Base-by-base conservation (phyloP, 225 moss, liverwort and hornwort genomes). In the Bryum argenteum region DNA sequence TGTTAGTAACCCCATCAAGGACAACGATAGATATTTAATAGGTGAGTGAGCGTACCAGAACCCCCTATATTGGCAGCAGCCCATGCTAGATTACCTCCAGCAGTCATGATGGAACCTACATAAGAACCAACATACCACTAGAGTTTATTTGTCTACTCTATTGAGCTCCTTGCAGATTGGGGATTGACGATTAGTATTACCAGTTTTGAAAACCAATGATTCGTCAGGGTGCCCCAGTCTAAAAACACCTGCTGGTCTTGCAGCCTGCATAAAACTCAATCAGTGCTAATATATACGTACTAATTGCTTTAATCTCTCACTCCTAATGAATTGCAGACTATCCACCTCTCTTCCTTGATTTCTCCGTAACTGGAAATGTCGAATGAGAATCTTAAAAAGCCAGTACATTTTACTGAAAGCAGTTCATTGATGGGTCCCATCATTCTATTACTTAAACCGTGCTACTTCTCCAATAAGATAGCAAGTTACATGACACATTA, bases 51-150 rank as follows among this genome's bases (percentile, higher is more conserved):
- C 63, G 76, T 78, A 88, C 90, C 85, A 74, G 78, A 50, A 50
- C 70, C 77, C 52, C 88, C 82, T 55, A 91, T 72, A 75, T 83
- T 96, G 66, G 89, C 80, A 60, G 87, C 90, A 67, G 93, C 87
- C 96, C 96, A 96, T 60, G 87, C 80, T 64, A 96, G 69, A 78
- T 96, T 96, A 51, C 81, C 85, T 71, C 96, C 96, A 54, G 93
- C 93, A 64, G 90, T 91, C 89, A 93, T 83, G 53, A 96, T 91
- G 56, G 96, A 91, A 58, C 96, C 93, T 94, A 78, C 66, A 75
- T 41, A 58, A n/a, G n/a, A n/a, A 75, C 26, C 60, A 61, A 44
- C 60, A 72, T 24, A 45, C 24, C 65, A 81, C 56, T 33, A 33
- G 33, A 6, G 33, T 33, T 33, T 33, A 6, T 33, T 33, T 33